Evolutionary conservation across 2,329 filamentous ascomycete genomes (phyloP).

Genomic region (Dissoconium aciculare): DNA sequence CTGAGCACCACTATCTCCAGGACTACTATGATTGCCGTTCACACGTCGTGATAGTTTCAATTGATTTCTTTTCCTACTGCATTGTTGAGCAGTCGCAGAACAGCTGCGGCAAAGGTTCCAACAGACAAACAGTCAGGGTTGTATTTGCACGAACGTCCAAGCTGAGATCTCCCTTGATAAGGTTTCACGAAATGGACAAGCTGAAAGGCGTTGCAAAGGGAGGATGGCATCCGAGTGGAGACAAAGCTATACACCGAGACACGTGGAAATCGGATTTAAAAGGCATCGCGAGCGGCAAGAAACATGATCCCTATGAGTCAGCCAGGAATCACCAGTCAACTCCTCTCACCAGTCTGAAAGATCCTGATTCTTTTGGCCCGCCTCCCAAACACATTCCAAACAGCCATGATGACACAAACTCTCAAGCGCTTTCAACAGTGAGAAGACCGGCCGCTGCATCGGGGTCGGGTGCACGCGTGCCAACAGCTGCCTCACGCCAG

Average conservation of each 20-base stretch:
- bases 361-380: conserved; percentile 58
- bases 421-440: conserved; percentile 11
- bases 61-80: too few relatives aligned
- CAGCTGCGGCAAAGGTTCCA: too few relatives aligned
- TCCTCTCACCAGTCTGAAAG: conserved; percentile 56
- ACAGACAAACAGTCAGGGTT: too few relatives aligned
- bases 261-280: conserved; percentile 32
- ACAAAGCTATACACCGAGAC: conserved; percentile 39
- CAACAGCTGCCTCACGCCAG: too few relatives aligned
- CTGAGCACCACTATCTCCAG: too few relatives aligned
- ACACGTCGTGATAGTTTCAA: too few relatives aligned
- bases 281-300: conserved; percentile 34
- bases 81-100: too few relatives aligned
- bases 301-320: conserved; percentile 25
- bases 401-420: conserved; percentile 28
- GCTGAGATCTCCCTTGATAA: too few relatives aligned
- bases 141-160: too few relatives aligned
- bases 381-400: conserved; percentile 54
- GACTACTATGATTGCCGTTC: too few relatives aligned
- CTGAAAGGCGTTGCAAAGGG: conserved; percentile 26
- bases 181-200: too few relatives aligned
- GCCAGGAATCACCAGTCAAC: conserved; percentile 40
- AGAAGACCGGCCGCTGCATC: conserved; percentile 25
- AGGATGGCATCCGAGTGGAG: conserved; percentile 34
- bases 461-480: conserved; percentile 23